These are phyloP conservation scores for Kandelia obovata DNA, from an alignment of 345 rosid species.

Conservation along the genomic window DNA sequence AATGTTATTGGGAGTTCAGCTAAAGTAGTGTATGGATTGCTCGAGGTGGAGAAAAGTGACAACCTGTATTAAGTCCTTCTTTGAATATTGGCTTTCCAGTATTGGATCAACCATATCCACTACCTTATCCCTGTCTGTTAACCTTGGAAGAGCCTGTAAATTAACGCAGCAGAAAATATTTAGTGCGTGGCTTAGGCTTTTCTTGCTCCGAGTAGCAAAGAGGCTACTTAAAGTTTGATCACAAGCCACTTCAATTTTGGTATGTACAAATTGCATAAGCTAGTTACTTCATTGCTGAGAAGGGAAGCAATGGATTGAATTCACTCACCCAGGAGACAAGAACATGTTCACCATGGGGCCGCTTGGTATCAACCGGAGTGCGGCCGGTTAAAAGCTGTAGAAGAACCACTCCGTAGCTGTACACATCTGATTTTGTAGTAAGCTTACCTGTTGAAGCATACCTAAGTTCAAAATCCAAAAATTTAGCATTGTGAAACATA, in stretches of 20 bases:
- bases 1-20: background rate
- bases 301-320: constrained; percentile 2
- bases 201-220: background rate
- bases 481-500: background rate
- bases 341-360: constrained; percentile 76
- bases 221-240: background rate
- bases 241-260: background rate
- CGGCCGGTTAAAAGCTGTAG: constrained; percentile 86
- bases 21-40: background rate
- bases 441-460: constrained; percentile 84
- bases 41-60: background rate
- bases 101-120: constrained; percentile 80
- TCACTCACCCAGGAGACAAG: constrained; percentile 86
- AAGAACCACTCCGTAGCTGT: constrained; percentile 80
- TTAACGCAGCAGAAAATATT: background rate
- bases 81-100: constrained; percentile 55
- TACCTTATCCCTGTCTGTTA: constrained; percentile 66
- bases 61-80: constrained; percentile 84
- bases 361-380: constrained; percentile 56
- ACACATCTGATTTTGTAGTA: constrained; percentile 88
- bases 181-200: background rate
- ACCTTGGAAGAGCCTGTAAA: constrained; percentile 77
- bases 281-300: background rate
- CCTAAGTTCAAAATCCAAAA: constrained; percentile 31
- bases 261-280: background rate